These are phyloP conservation scores for Nectriaceae sp. DNA, from an alignment of 2,329 filamentous ascomycete species.

Conservation along the genomic window DNA sequence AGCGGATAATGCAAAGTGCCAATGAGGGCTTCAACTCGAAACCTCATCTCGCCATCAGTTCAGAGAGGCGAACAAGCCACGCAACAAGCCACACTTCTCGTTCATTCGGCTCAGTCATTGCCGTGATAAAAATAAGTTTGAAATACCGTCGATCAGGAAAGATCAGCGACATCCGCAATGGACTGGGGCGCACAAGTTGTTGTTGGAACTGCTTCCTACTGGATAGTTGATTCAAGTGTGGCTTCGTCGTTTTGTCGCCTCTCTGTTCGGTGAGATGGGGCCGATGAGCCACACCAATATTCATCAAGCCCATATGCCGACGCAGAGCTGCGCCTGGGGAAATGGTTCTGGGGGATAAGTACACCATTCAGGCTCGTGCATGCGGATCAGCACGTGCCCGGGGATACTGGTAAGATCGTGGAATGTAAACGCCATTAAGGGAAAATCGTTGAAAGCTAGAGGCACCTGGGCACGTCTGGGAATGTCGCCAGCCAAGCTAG, in stretches of 20 bases:
- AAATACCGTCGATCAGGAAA: conserved; percentile 7
- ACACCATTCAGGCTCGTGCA: conserved; percentile 4
- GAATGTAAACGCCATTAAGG: conserved; percentile 14
- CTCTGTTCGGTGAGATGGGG: background rate
- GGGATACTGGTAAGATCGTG: conserved; percentile 19
- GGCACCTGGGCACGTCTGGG: conserved; percentile 2
- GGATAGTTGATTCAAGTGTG: conserved; percentile 11
- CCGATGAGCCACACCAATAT: background rate
- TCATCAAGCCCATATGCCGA: background rate
- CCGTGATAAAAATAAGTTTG: conserved; percentile 2
- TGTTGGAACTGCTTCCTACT: too few relatives aligned
- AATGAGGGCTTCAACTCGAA: too few relatives aligned
- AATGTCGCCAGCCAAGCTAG: conserved; percentile 10
- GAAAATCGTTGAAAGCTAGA: conserved; percentile 10
- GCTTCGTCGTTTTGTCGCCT: conserved; percentile 6
- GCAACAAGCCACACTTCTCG: conserved; percentile 13
- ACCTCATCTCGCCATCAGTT: too few relatives aligned
- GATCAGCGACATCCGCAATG: conserved; percentile 18
- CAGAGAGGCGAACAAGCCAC: conserved; percentile 15
- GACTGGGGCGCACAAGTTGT: too few relatives aligned
- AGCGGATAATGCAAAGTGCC: too few relatives aligned
- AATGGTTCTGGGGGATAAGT: conserved; percentile 1
- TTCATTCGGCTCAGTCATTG: too few relatives aligned
- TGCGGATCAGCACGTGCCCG: conserved; percentile 20
- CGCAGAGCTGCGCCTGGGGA: background rate